A percentile compares a stretch with the other conserved stretches of the same genome.
Evolutionary conservation across 371 early-diverging fungal genomes (phyloP).

Genomic region (Mortierella sp.): DNA sequence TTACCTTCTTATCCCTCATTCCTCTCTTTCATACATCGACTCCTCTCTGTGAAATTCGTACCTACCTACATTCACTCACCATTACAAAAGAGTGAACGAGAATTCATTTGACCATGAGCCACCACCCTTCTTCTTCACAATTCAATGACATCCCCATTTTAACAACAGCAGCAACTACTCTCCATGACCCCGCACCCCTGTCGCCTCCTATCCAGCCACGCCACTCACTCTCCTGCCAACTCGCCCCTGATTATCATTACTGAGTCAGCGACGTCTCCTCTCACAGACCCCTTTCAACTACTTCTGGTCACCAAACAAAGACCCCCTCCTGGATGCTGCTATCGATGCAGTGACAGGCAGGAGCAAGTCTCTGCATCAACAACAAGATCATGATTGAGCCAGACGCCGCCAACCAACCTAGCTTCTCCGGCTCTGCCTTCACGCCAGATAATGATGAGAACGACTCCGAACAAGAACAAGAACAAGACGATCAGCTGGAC

Average conservation of each 20-base stretch:
- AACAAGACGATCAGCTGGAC: slow-evolving; percentile 4
- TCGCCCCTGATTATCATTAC: too few relatives aligned
- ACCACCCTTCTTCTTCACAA: too few relatives aligned
- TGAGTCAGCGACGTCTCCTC: slow-evolving; percentile 47
- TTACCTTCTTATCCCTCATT: too few relatives aligned
- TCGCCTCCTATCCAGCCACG: too few relatives aligned
- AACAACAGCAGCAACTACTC: too few relatives aligned
- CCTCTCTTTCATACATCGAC: too few relatives aligned
- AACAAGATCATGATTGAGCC: slow-evolving; percentile 25
- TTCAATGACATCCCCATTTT: too few relatives aligned
- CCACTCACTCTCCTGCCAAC: slow-evolving; percentile 4
- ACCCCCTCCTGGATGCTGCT: slow-evolving; percentile 44
- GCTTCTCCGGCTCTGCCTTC: slow-evolving; percentile 48
- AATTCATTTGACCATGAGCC: too few relatives aligned
- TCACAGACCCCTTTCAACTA: background rate
- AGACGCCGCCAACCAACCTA: slow-evolving; percentile 57
- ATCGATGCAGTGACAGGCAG: slow-evolving; percentile 28
- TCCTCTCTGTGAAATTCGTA: too few relatives aligned
- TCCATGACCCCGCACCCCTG: too few relatives aligned
- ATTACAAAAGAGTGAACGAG: too few relatives aligned
- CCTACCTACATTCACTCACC: too few relatives aligned
- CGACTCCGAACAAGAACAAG: background rate
- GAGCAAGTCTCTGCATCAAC: slow-evolving; percentile 5
- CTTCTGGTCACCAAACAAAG: background rate
- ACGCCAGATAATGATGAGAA: slow-evolving; percentile 28